Evolutionary conservation across 345 rosid species (phyloP).

Genomic region (Euphorbia tirucalli): DNA sequence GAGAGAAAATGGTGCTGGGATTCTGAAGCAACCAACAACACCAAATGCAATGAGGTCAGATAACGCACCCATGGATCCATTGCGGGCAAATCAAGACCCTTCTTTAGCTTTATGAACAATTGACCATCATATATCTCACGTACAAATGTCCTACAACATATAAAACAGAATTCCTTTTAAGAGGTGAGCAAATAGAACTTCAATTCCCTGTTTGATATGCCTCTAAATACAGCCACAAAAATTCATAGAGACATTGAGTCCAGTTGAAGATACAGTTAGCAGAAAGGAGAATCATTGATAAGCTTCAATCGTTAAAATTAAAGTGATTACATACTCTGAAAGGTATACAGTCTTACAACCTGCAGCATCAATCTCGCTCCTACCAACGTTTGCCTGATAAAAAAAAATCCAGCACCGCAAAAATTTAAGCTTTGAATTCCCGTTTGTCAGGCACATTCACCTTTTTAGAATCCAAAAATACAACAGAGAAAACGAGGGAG

Average conservation of each 20-base stretch:
- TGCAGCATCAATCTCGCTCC: conserved; percentile 75
- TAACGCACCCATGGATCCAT: conserved; percentile 93
- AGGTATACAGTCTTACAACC: conserved; percentile 76
- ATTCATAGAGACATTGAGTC: neutral
- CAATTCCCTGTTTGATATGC: neutral
- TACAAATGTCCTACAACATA: conserved; percentile 63
- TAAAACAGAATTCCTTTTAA: neutral
- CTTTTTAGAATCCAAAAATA: neutral
- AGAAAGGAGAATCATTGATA: neutral
- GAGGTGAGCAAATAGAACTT: neutral
- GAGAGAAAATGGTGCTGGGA: neutral
- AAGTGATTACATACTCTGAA: conserved; percentile 61
- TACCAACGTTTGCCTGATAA: conserved; percentile 62
- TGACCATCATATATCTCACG: conserved; percentile 85
- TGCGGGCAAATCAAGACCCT: conserved; percentile 74
- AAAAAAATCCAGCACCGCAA: conserved; percentile 5
- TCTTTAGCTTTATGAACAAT: conserved; percentile 66
- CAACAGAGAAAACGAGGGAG: too few species aligned
- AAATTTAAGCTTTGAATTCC: neutral
- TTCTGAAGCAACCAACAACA: neutral
- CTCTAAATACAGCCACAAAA: neutral
- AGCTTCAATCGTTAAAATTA: neutral
- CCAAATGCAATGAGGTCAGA: neutral
- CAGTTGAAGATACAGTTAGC: neutral
- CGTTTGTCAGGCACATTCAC: neutral